Evolutionary conservation across 73 alveolate species (phyloP).

Genomic region (Durusdinium trenchii): DNA sequence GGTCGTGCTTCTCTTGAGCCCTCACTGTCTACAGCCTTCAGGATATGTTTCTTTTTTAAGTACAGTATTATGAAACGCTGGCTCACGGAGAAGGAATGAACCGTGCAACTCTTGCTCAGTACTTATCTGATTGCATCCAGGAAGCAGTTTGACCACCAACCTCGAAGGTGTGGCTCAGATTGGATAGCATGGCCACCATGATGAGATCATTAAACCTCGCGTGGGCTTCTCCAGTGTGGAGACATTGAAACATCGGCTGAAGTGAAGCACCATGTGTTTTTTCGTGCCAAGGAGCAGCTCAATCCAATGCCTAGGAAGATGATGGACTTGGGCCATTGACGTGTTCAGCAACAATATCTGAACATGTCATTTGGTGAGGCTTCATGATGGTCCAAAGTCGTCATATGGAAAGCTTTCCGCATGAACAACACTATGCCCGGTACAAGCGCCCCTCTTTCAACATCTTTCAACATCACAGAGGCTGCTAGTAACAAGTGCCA

Average conservation of each 20-base stretch:
- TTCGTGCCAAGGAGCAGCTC: background rate
- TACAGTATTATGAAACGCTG: no score
- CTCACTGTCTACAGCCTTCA: background rate
- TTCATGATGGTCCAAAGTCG: no score
- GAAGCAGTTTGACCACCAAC: constrained; percentile 41
- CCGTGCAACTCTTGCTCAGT: background rate
- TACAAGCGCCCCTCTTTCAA: no score
- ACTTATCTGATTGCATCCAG: background rate
- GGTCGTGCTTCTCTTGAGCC: background rate
- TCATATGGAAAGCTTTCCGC: no score
- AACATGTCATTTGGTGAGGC: no score
- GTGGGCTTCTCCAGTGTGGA: no score
- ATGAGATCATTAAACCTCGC: constrained; percentile 69
- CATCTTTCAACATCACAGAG: no score
- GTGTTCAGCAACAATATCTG: no score
- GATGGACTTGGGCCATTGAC: no score
- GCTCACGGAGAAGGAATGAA: no score
- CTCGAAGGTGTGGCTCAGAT: constrained; percentile 59
- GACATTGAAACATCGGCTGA: background rate
- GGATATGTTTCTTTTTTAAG: background rate
- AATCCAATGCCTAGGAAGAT: constrained; percentile 76
- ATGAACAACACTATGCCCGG: no score
- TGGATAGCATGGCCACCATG: constrained; percentile 93
- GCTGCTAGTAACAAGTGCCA: no score
- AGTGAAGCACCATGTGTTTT: background rate